phyloP scores from a whole-genome alignment of 768 basidiomycete species.

The Lactarius deliciosus region DNA sequence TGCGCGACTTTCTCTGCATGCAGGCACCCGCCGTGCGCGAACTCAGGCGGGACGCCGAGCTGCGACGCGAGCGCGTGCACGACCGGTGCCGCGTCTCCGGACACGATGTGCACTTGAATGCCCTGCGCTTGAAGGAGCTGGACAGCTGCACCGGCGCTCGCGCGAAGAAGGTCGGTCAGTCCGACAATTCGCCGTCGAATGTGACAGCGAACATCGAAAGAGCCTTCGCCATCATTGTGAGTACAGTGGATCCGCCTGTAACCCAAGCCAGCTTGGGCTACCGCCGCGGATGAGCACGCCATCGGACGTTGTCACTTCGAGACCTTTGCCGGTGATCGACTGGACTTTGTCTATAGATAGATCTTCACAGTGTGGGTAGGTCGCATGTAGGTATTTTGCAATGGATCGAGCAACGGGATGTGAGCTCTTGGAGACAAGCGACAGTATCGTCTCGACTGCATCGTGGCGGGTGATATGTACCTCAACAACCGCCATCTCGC shows the following conservation, averaged over 20 bases:
- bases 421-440: constrained; percentile 38
- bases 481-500: constrained; percentile 42
- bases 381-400: constrained; percentile 34
- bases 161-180: constrained; percentile 46
- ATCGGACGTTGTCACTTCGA: constrained; percentile 37
- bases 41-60: constrained; percentile 41
- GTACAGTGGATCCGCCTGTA: constrained; percentile 33
- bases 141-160: constrained; percentile 42
- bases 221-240: constrained; percentile 41
- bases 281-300: constrained; percentile 40
- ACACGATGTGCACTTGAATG: constrained; percentile 47
- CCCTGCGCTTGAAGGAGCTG: constrained; percentile 37
- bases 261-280: constrained; percentile 38
- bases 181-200: constrained; percentile 35
- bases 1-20: constrained; percentile 47
- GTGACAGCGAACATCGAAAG: constrained; percentile 47
- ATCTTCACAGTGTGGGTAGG: constrained; percentile 18
- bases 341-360: constrained; percentile 26
- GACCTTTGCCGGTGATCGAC: constrained; percentile 40
- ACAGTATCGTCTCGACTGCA: constrained; percentile 31
- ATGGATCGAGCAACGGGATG: constrained; percentile 42
- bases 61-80: constrained; percentile 42
- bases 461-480: constrained; percentile 34
- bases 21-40: constrained; percentile 44
- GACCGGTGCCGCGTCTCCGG: constrained; percentile 48